Evolutionary conservation across 2,329 filamentous ascomycete species (phyloP), one percentile per base, ranked within the genome.

Genomic region (Didymosphaeria variabile): DNA sequence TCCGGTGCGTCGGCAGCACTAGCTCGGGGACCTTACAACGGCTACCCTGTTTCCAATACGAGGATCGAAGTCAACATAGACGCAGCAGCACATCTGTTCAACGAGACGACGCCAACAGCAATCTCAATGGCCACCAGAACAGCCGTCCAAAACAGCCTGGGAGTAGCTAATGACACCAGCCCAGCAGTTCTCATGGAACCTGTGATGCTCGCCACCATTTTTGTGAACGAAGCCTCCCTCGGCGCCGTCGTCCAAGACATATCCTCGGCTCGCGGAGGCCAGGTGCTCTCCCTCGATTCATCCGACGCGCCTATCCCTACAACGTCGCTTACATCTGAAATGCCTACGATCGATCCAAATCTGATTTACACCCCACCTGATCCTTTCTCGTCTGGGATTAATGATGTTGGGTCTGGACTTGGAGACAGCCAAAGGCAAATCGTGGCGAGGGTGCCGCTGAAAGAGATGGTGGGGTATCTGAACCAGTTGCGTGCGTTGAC

Each of bases 401-500:
- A 67, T 1, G 65, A 70, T 3, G 44, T 67, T 36, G 63, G 64
- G 1, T 63, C 56, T 10, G 70, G 63, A 6, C 38, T 66, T 2
- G 64, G 61, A 68, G 62, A 74, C 67, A 61, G 68, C 50, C 69
- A 77, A 69, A 78, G 84, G 34, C 86, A 88, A 60, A 92, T 99
- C 67, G 89, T 90, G 12, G 95, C 94, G 23, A 88, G 91, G 71
- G 94, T 98, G 31, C 95, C 95, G 34, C 84, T 98, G 70, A 96
- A 95, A 80, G 94, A 98, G 79, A 97, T 98, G 92, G 90, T 98
- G 38, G 92, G 94, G 45, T 99, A 98, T 78, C 83, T 98, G 69
- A 92, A 93, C 76, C 92, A 96, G 74, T 80, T 99, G 65, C 85
- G 95, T 55, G 94, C 92, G 79, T 85, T 97, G 82, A 99, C 94